Evolutionary conservation across 768 basidiomycete genomes (phyloP).

Genomic region (Hebeloma cylindrosporum): DNA sequence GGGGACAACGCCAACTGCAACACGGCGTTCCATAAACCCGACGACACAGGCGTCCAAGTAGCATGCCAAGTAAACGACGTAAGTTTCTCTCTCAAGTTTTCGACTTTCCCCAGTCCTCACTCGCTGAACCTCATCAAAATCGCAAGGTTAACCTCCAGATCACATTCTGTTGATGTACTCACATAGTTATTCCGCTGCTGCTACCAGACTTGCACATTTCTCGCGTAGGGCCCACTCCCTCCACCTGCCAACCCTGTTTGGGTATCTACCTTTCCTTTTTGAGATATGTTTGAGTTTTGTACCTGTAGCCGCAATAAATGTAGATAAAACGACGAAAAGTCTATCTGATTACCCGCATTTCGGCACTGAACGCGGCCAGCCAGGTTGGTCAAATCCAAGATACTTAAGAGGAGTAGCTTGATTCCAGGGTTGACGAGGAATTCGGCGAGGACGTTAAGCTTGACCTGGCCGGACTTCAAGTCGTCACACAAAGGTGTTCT

Average conservation of each 20-base stretch:
- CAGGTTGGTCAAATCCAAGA: constrained; percentile 90
- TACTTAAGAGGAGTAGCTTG: constrained; percentile 95
- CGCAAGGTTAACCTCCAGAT: no score
- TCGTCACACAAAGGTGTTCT: constrained; percentile 99
- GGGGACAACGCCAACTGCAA: constrained; percentile 35
- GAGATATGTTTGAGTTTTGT: no score
- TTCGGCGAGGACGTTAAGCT: constrained; percentile 96
- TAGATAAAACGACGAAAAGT: constrained; percentile 87
- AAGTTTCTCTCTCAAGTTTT: constrained; percentile 10
- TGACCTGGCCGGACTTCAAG: constrained; percentile 96
- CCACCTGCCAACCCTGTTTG: no score
- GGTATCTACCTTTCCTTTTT: no score
- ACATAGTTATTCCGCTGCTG: no score
- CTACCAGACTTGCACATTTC: no score
- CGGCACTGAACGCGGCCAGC: constrained; percentile 92
- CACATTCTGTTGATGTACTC: no score
- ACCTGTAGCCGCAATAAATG: no score
- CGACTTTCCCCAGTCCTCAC: no score
- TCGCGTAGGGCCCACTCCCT: no score
- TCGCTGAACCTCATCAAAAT: no score
- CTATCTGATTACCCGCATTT: constrained; percentile 45
- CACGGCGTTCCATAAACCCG: constrained; percentile 37
- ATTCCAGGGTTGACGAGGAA: constrained; percentile 99
- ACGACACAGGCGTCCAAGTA: constrained; percentile 38
- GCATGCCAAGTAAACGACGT: constrained; percentile 38